A percentile compares a stretch with the other conserved stretches of the same genome.
Evolutionary conservation across 2,329 filamentous ascomycete genomes (phyloP).

Genomic region (Nemania sp.): DNA sequence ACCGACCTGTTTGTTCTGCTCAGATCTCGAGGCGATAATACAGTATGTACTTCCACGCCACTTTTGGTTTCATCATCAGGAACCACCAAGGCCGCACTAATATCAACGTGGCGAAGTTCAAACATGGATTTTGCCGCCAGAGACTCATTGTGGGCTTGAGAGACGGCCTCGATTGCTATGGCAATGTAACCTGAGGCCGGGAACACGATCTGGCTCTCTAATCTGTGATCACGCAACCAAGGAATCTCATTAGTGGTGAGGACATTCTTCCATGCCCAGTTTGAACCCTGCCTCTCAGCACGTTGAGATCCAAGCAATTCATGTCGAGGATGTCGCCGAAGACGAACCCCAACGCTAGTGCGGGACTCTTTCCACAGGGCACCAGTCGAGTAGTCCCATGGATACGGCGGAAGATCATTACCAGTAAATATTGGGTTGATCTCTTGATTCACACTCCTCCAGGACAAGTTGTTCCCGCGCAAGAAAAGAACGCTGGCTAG

Average conservation of each 20-base stretch:
- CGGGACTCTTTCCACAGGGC: slow-evolving; percentile 44
- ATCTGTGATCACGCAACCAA: slow-evolving; percentile 10
- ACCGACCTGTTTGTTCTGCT: slow-evolving; percentile 16
- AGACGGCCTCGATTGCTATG: slow-evolving; percentile 6
- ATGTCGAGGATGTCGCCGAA: slow-evolving; percentile 49
- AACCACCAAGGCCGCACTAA: background rate
- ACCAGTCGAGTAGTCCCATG: slow-evolving; percentile 4
- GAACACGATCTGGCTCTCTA: background rate
- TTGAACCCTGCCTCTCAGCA: slow-evolving; percentile 36
- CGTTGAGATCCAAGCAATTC: slow-evolving; percentile 54
- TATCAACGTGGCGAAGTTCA: background rate
- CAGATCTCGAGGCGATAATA: slow-evolving; percentile 12
- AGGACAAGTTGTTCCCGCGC: too few relatives aligned
- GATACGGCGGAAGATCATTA: slow-evolving; percentile 40
- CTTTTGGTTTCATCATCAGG: slow-evolving; percentile 5
- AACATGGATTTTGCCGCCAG: background rate
- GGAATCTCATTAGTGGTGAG: background rate
- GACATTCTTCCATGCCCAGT: slow-evolving; percentile 37
- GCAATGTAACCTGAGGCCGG: background rate
- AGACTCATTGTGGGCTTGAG: background rate
- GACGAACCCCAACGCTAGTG: slow-evolving; percentile 43
- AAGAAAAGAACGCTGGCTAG: too few relatives aligned
- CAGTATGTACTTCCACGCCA: slow-evolving; percentile 34
- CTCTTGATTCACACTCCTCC: slow-evolving; percentile 39
- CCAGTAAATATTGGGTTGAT: too few relatives aligned